Conservation (phyloP, 2,329 filamentous ascomycete genomes). For the Fusarium sp. region DNA sequence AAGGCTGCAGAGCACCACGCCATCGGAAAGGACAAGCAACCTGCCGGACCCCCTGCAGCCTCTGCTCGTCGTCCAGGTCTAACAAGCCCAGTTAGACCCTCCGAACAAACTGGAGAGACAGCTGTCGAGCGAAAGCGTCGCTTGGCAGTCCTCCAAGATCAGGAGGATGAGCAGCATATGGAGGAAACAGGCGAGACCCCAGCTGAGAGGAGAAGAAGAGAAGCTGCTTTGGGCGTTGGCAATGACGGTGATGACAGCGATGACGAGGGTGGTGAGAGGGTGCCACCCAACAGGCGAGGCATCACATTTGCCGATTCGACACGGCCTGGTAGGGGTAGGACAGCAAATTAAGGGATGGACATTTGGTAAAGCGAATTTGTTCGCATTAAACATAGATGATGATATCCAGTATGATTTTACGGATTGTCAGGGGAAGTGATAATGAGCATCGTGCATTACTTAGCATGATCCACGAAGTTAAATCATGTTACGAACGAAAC, state of each 20-base stretch:
- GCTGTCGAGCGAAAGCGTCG: conserved; percentile 77
- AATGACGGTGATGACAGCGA: conserved; percentile 57
- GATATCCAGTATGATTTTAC: conserved; percentile 36
- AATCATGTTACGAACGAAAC: conserved; percentile 7
- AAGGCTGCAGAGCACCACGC: conserved; percentile 36
- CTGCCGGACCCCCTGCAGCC: conserved; percentile 25
- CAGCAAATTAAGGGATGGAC: conserved; percentile 19
- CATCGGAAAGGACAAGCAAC: conserved; percentile 14
- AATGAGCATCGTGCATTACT: conserved; percentile 26
- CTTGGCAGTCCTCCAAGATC: conserved; percentile 64
- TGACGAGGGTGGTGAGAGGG: conserved; percentile 68
- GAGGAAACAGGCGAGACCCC: conserved; percentile 73
- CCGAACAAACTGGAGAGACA: conserved; percentile 66
- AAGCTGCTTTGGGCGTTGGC: conserved; percentile 77
- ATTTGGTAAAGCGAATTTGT: conserved; percentile 26
- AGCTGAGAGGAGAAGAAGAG: conserved; percentile 78
- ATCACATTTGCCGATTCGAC: conserved; percentile 71
- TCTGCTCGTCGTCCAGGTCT: conserved; percentile 24
- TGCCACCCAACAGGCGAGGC: conserved; percentile 65
- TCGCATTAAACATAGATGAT: conserved; percentile 41
- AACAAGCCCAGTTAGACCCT: conserved; percentile 36
- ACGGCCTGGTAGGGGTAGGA: conserved; percentile 39
- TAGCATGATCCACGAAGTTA: conserved; percentile 26
- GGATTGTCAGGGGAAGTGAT: conserved; percentile 16
- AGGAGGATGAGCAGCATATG: conserved; percentile 57